These are phyloP conservation scores for Solanum pinnatisectum DNA, from an alignment of 257 asterid species.

Conservation along the genomic window DNA sequence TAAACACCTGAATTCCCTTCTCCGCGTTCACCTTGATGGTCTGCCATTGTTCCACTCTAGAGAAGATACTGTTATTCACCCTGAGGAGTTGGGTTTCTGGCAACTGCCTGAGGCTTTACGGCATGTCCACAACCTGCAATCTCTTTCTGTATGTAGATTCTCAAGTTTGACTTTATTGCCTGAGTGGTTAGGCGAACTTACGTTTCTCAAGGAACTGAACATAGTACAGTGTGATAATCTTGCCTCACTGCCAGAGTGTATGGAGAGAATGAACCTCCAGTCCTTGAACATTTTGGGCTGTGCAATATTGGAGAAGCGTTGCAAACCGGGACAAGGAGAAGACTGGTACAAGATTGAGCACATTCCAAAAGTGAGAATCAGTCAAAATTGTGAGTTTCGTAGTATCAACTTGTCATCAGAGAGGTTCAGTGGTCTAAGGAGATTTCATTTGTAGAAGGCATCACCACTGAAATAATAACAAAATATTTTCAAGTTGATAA, in stretches of 20 bases:
- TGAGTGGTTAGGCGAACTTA: slow-evolving; percentile 5
- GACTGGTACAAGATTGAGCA: slow-evolving; percentile 7
- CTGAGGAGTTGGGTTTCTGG: neutral
- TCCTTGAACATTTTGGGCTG: neutral
- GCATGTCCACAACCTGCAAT: neutral
- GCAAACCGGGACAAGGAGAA: neutral
- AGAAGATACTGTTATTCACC: neutral
- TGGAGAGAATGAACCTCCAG: slow-evolving; percentile 1
- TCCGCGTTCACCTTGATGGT: neutral
- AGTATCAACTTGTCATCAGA: neutral
- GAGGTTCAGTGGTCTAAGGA: neutral
- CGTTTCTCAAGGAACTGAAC: neutral
- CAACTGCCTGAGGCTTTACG: neutral
- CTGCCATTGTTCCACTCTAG: neutral
- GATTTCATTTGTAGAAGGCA: neutral
- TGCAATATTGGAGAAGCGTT: slow-evolving; percentile 8
- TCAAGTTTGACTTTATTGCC: slow-evolving; percentile 9
- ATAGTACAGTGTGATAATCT: neutral
- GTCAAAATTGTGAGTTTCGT: neutral
- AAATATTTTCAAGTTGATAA: neutral
- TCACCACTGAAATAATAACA: neutral
- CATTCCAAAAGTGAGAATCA: neutral
- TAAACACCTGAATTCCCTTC: neutral
- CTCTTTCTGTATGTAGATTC: neutral
- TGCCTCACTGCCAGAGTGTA: slow-evolving; percentile 6